Percentiles rank a stretch among this genome's conserved stretches.
Evolutionary conservation across 768 basidiomycete species (phyloP).

Genomic region (Psilocybe tampanensis): DNA sequence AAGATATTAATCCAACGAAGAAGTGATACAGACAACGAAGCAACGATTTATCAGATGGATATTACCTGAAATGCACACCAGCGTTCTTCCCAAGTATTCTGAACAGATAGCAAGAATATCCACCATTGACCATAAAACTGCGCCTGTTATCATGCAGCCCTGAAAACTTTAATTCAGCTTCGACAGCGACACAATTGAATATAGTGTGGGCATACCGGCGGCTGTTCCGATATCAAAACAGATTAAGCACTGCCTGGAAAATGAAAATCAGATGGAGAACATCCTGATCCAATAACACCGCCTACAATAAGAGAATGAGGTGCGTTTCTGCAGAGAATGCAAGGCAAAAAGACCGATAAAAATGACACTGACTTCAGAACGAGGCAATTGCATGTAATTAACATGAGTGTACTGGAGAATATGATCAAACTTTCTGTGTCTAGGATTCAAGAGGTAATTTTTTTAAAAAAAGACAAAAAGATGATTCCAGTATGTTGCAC

Average conservation of each 20-base stretch:
- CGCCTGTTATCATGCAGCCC: slow-evolving; percentile 19
- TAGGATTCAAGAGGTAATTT: neutral
- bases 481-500: neutral
- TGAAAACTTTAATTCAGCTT: no score
- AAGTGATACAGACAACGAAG: slow-evolving; percentile 11
- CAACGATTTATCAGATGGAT: slow-evolving; percentile 31
- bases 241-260: no score
- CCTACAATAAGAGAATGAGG: neutral
- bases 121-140: slow-evolving; percentile 21
- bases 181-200: no score
- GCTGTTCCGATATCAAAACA: slow-evolving; percentile 22
- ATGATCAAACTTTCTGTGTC: slow-evolving; percentile 11
- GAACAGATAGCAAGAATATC: neutral
- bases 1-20: neutral
- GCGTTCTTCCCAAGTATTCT: no score
- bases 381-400: neutral
- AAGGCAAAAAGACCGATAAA: slow-evolving; percentile 12
- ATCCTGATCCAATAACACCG: slow-evolving; percentile 16
- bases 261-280: neutral
- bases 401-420: no score
- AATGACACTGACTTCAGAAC: slow-evolving; percentile 16
- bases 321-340: neutral
- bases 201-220: slow-evolving; percentile 9
- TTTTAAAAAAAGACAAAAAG: neutral
- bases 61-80: slow-evolving; percentile 13